Evolutionary conservation across 805 yeast genomes (phyloP), one percentile per base, ranked within the genome.

Genomic region (Lipomyces starkeyi): DNA sequence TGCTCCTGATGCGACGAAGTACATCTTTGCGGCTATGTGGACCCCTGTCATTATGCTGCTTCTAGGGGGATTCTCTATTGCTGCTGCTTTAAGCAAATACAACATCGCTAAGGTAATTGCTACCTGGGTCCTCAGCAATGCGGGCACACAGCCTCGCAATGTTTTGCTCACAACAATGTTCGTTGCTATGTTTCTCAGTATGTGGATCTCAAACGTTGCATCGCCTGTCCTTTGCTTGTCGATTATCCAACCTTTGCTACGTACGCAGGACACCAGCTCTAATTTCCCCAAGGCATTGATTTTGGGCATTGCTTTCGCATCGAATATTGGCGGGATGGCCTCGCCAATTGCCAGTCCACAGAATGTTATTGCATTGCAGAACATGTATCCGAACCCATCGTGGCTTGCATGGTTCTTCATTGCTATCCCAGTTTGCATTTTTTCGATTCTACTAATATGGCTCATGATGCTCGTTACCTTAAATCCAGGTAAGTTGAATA

Each of bases 331-430:
- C 27, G 99, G 99, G 72, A 94, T 93, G 97, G 90, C 97, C 0
- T 91, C 97, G 3, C 99, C 99, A 7, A 94, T 94, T 75, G 93
- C 98, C 0, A 91, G 97, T 2, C 99, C 99, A 1, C 99, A 94
- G 77, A 94, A 94, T 78, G 91, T 94, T 70, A 88, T 94, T 74
- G 97, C 97, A 0, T 83, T 94, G 61, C 93, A 91, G 65, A 82
- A 89, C 73, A 94, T 94, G 98, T 83, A 83, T 65, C 97, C 96
- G 0, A 88, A 85, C 65, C 88, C 89, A 0, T 87, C 89, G 59
- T 94, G 99, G 99, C 88, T 89, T 11, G 90, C 91, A 76, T 94
- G 99, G 99, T 95, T 94, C 78, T 87, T 88, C 7, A 86, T 94
- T 58, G 86, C 97, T 0, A 79, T 93, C 22, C 99, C 99, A 0